Evolutionary conservation across 2,329 filamentous ascomycete species (phyloP).

Genomic region (Colletotrichum tanaceti): DNA sequence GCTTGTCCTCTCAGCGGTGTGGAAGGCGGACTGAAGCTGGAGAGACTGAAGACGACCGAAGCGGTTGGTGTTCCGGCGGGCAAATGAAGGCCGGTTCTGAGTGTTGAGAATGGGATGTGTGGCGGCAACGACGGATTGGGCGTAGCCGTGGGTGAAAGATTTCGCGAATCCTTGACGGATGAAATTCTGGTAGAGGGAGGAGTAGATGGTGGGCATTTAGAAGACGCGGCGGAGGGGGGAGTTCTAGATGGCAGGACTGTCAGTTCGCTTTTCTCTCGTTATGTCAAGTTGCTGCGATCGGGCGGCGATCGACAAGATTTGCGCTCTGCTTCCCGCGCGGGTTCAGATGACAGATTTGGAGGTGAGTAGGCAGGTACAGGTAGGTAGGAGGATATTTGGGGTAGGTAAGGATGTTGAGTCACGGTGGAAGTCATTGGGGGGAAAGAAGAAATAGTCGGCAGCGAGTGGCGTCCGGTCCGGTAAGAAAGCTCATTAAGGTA

Average conservation of each 20-base stretch:
- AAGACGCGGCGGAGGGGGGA: constrained; percentile 71
- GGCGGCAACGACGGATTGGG: constrained; percentile 95
- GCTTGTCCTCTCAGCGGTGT: constrained; percentile 64
- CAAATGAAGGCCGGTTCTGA: constrained; percentile 74
- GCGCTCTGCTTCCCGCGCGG: constrained; percentile 10
- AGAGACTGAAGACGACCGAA: constrained; percentile 65
- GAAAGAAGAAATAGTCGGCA: constrained; percentile 8
- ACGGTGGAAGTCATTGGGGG: neutral
- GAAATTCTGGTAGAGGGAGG: constrained; percentile 79
- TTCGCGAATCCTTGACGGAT: constrained; percentile 98
- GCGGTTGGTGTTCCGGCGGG: constrained; percentile 66
- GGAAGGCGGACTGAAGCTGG: constrained; percentile 83
- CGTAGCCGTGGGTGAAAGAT: constrained; percentile 97
- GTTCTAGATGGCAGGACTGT: constrained; percentile 53
- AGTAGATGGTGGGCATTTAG: constrained; percentile 91
- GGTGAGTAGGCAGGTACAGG: neutral
- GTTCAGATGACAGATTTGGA: constrained; percentile 29
- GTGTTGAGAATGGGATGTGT: constrained; percentile 83
- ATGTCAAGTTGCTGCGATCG: neutral
- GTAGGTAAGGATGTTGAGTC: constrained; percentile 10
- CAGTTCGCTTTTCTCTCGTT: constrained; percentile 40
- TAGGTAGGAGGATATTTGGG: too few relatives aligned
- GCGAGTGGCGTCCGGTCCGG: neutral
- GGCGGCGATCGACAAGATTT: constrained; percentile 30
- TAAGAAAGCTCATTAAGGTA: neutral